Evolutionary conservation across 2,329 filamentous ascomycete species (phyloP).

Genomic region (Ophiostoma australiae): DNA sequence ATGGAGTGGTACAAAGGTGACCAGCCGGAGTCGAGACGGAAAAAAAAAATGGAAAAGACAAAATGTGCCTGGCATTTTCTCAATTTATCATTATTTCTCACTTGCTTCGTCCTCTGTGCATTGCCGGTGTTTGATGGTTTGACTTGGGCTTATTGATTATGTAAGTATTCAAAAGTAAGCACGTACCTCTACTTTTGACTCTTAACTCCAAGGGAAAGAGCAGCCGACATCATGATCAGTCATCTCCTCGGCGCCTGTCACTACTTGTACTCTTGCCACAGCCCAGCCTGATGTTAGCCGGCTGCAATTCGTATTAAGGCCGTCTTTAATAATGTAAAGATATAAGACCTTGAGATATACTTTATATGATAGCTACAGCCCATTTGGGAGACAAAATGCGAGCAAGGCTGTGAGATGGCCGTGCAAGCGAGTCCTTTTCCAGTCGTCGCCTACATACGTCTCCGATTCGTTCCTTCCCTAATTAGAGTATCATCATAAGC

Average conservation of each 20-base stretch:
- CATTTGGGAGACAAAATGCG: background rate
- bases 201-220: background rate
- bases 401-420: background rate
- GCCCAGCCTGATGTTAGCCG: background rate
- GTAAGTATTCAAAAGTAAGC: background rate
- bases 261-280: background rate
- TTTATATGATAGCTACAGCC: background rate
- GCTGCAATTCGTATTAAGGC: background rate
- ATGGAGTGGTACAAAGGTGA: slow-evolving; percentile 16
- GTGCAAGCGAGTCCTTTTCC: background rate
- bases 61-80: background rate
- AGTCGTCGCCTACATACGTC: background rate
- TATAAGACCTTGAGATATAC: too few species aligned
- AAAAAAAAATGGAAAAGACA: slow-evolving; percentile 15
- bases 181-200: background rate
- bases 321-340: too few species aligned
- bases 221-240: background rate
- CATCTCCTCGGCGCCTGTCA: background rate
- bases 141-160: background rate
- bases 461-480: background rate
- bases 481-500: background rate
- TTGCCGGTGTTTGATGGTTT: background rate
- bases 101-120: background rate
- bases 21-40: slow-evolving; percentile 15
- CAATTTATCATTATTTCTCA: background rate